phyloP scores from a whole-genome alignment of 2,329 filamentous ascomycete genomes.

The Alternaria alternata region DNA sequence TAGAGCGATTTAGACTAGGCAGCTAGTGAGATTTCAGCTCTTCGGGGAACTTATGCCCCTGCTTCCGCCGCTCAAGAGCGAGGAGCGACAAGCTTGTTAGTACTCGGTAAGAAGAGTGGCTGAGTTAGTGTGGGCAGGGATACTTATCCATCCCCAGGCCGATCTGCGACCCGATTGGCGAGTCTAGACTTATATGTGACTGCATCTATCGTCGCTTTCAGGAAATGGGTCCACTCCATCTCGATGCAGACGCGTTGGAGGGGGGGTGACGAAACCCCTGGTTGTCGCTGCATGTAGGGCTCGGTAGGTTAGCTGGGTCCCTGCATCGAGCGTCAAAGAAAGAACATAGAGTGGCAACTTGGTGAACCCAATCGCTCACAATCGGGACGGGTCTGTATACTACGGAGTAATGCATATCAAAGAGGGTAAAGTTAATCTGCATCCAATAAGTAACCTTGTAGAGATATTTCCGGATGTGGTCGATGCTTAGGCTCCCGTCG shows the following conservation, averaged over 20 bases:
- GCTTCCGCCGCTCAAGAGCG: slow-evolving; percentile 39
- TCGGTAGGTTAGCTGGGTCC: slow-evolving; percentile 12
- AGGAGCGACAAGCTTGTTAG: slow-evolving; percentile 28
- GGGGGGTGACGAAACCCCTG: slow-evolving; percentile 14
- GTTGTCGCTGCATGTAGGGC: slow-evolving; percentile 3
- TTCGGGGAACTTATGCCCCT: slow-evolving; percentile 41
- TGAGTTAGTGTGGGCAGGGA: slow-evolving; percentile 33
- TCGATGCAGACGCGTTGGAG: slow-evolving; percentile 23
- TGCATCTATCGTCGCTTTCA: slow-evolving; percentile 28
- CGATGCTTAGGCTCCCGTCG: slow-evolving; percentile 17
- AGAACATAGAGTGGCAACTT: slow-evolving; percentile 1
- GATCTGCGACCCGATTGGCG: slow-evolving; percentile 48
- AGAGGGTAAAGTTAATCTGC: slow-evolving; percentile 27
- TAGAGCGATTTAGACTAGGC: slow-evolving; percentile 24
- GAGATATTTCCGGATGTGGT: slow-evolving; percentile 18
- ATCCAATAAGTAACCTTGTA: slow-evolving; percentile 33
- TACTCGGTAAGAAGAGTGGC: slow-evolving; percentile 38
- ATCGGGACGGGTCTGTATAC: not conserved
- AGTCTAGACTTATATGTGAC: slow-evolving; percentile 32
- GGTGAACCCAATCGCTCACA: slow-evolving; percentile 2
- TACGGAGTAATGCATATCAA: slow-evolving; percentile 16
- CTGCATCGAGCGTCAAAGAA: slow-evolving; percentile 20
- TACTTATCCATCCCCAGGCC: slow-evolving; percentile 26
- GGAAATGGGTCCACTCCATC: slow-evolving; percentile 21
- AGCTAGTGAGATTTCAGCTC: slow-evolving; percentile 33